Conservation (phyloP, 495 filamentous ascomycete species). For the Immersiella caudata region DNA sequence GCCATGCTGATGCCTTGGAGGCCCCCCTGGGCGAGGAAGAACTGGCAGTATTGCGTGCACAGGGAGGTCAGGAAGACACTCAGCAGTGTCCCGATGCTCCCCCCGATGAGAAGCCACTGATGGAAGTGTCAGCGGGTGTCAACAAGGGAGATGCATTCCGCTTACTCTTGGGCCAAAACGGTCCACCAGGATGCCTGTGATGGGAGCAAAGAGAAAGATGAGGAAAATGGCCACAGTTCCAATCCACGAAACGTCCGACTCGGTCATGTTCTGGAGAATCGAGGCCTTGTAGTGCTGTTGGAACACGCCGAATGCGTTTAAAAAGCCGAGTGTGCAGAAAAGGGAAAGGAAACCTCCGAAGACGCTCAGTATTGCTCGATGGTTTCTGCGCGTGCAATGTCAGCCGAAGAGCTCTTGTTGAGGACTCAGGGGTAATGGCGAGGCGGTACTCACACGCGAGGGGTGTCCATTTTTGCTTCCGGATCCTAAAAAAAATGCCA, state of each 20-base stretch:
- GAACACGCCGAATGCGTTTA: conserved; percentile 64
- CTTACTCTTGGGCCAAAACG: conserved; percentile 45
- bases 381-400: conserved; percentile 2
- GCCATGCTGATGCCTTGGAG: conserved; percentile 53
- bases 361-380: conserved; percentile 35
- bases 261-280: conserved; percentile 47
- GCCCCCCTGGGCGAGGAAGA: conserved; percentile 59
- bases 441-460: neutral
- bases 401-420: neutral
- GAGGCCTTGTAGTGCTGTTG: conserved; percentile 56
- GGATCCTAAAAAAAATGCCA: no score
- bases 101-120: conserved; percentile 20
- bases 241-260: conserved; percentile 53
- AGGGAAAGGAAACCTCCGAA: conserved; percentile 30
- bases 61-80: conserved; percentile 56
- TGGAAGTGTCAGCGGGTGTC: neutral
- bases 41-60: conserved; percentile 58
- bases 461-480: neutral
- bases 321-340: conserved; percentile 50
- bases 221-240: conserved; percentile 52
- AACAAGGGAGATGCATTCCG: no score
- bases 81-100: conserved; percentile 25
- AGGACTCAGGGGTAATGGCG: neutral
- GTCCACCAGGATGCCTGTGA: conserved; percentile 50
- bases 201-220: conserved; percentile 40